Evolutionary conservation across 2,329 filamentous ascomycete species (phyloP).

Genomic region (Trichophyton schoenleinii): DNA sequence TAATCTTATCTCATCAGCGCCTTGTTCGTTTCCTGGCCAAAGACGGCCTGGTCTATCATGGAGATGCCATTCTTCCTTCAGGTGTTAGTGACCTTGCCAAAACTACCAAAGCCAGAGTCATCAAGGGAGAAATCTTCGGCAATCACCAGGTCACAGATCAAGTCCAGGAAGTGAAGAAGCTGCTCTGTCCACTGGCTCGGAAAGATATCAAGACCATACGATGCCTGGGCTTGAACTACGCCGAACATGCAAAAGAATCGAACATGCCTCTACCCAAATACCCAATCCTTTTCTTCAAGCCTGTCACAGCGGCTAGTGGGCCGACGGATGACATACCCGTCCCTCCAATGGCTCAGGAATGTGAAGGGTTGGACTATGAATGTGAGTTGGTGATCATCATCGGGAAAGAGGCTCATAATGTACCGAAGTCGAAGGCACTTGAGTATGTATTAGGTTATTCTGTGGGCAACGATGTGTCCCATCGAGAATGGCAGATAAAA

Average conservation of each 20-base stretch:
- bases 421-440: constrained; percentile 53
- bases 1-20: constrained; percentile 35
- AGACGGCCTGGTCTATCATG: constrained; percentile 58
- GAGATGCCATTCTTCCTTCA: constrained; percentile 56
- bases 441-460: constrained; percentile 62
- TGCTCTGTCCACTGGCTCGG: constrained; percentile 53
- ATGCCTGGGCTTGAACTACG: constrained; percentile 61
- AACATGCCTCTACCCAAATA: constrained; percentile 57
- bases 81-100: constrained; percentile 50
- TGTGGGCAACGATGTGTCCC: constrained; percentile 67
- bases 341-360: constrained; percentile 51
- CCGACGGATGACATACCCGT: constrained; percentile 56
- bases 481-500: constrained; percentile 63
- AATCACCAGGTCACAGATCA: constrained; percentile 52
- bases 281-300: constrained; percentile 65
- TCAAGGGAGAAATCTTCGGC: constrained; percentile 55
- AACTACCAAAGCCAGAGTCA: constrained; percentile 48
- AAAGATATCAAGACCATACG: constrained; percentile 54
- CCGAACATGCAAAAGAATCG: constrained; percentile 57
- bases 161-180: constrained; percentile 38
- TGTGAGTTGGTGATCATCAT: constrained; percentile 66
- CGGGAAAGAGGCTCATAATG: constrained; percentile 52
- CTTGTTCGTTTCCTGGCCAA: constrained; percentile 62
- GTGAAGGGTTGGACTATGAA: constrained; percentile 62
- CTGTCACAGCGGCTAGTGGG: constrained; percentile 51